Evolutionary conservation across 1,139 yeast species (phyloP).

Genomic region (Debaryomyces subglobosus): DNA sequence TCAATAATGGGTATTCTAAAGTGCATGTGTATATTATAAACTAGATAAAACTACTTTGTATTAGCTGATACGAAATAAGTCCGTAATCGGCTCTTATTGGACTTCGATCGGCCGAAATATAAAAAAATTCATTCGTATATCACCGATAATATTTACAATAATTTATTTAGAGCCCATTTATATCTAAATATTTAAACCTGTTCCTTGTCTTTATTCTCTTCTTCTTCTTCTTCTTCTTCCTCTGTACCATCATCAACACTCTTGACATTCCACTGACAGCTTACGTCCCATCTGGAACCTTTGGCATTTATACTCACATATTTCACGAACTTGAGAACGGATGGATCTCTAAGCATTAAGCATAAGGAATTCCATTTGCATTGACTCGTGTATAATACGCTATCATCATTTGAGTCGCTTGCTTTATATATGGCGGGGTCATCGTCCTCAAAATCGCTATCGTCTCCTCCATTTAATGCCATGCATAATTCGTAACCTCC

Average conservation of each 20-base stretch:
- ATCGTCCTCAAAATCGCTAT: slow-evolving; percentile 49
- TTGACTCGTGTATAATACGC: slow-evolving; percentile 77
- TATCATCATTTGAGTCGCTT: slow-evolving; percentile 67
- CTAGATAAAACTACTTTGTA: not conserved
- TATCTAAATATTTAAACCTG: not conserved
- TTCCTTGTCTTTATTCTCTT: slow-evolving; percentile 3
- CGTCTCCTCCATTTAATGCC: slow-evolving; percentile 54
- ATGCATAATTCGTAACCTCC: slow-evolving; percentile 96
- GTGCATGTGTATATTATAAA: not conserved
- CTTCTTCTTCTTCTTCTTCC: slow-evolving; percentile 18
- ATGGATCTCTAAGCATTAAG: slow-evolving; percentile 79
- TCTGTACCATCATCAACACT: slow-evolving; percentile 27
- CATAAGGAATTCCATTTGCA: slow-evolving; percentile 84
- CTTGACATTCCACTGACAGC: slow-evolving; percentile 77
- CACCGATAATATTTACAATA: not conserved
- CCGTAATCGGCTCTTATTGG: not conserved
- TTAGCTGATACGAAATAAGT: not conserved
- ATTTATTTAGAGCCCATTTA: not conserved
- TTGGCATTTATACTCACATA: slow-evolving; percentile 87
- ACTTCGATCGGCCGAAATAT: not conserved
- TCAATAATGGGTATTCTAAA: not conserved
- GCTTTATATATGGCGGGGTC: slow-evolving; percentile 62
- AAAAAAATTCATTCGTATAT: not conserved
- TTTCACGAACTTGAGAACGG: slow-evolving; percentile 86
- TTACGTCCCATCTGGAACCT: slow-evolving; percentile 92